These are phyloP conservation scores for Chrysoporthe austroafricana DNA, from an alignment of 2,329 filamentous ascomycete genomes.

Conservation along the genomic window DNA sequence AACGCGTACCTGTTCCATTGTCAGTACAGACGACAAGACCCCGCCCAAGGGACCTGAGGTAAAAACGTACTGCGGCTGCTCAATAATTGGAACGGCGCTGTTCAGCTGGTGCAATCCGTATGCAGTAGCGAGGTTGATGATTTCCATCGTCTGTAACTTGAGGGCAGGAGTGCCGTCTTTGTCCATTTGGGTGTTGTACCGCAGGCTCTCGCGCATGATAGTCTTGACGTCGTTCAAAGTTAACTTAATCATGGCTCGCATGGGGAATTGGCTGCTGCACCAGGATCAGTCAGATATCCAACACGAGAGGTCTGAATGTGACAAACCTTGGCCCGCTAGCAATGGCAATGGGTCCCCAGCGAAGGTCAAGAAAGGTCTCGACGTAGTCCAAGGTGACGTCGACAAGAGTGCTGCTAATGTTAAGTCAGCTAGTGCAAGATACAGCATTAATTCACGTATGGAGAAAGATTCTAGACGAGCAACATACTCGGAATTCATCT, in stretches of 20 bases:
- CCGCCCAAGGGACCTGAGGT: too few relatives aligned
- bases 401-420: too few relatives aligned
- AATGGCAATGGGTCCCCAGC: too few relatives aligned
- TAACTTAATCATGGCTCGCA: not conserved
- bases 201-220: not conserved
- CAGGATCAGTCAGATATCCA: not conserved
- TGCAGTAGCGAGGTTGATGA: not conserved
- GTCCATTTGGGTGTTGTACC: not conserved
- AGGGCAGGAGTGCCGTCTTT: not conserved
- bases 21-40: too few relatives aligned
- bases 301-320: too few relatives aligned
- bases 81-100: not conserved
- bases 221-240: not conserved
- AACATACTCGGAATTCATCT: too few relatives aligned
- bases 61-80: not conserved
- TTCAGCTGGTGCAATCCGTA: not conserved
- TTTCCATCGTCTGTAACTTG: not conserved
- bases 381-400: too few relatives aligned
- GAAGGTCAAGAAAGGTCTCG: too few relatives aligned
- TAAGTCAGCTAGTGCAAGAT: too few relatives aligned
- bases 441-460: too few relatives aligned
- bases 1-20: not conserved
- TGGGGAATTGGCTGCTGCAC: not conserved
- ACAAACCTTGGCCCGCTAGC: too few relatives aligned
- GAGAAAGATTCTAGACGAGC: too few relatives aligned